Evolutionary conservation across 495 filamentous ascomycete genomes (phyloP).

Genomic region (Collariella sp.): DNA sequence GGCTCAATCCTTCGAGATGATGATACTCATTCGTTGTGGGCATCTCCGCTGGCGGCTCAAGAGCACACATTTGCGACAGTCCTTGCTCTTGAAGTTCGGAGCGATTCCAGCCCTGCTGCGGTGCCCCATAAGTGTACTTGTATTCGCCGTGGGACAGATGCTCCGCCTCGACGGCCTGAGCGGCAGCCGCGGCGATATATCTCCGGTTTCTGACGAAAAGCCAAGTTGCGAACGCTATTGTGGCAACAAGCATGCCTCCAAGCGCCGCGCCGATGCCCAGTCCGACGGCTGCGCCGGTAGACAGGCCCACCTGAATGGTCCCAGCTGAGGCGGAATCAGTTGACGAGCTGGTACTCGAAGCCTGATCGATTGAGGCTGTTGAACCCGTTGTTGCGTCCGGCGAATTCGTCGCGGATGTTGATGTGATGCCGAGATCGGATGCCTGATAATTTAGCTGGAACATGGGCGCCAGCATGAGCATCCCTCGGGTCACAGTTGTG

Average conservation of each 20-base stretch:
- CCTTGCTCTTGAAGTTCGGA: no score
- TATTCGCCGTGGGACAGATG: no score
- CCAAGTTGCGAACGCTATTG: no score
- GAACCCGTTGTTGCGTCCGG: background rate
- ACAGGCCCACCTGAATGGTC: background rate
- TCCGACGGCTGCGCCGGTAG: background rate
- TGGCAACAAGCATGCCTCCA: background rate
- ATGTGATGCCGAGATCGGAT: conserved; percentile 2
- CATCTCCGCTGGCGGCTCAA: no score
- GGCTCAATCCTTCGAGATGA: no score
- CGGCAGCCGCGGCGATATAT: no score
- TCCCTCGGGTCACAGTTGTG: background rate
- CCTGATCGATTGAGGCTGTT: background rate
- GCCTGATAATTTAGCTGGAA: conserved; percentile 4
- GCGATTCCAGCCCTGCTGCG: no score
- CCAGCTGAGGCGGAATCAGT: background rate
- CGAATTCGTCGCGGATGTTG: background rate
- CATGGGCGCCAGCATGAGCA: background rate
- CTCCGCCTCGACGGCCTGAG: no score
- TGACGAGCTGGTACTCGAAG: background rate
- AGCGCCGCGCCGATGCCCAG: background rate
- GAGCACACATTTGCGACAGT: no score
- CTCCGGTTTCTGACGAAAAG: no score
- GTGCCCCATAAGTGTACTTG: no score
- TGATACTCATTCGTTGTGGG: no score